A percentile compares a stretch with the other conserved stretches of the same genome.
These are phyloP conservation scores for Zasmidium angulare DNA, from an alignment of 2,329 filamentous ascomycete genomes.

Conservation along the genomic window DNA sequence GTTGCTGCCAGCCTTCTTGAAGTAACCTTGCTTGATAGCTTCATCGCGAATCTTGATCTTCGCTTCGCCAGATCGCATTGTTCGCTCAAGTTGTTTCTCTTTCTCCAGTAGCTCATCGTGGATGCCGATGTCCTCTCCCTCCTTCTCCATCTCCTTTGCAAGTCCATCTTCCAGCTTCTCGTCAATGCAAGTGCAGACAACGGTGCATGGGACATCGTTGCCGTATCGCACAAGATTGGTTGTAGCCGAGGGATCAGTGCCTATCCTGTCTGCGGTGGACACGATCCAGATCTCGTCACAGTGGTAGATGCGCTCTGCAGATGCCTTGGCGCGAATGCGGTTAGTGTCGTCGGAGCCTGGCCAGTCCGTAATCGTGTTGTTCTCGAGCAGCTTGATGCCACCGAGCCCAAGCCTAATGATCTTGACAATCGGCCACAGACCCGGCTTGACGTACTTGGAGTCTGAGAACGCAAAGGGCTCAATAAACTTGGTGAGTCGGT, in stretches of 20 bases:
- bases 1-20: neutral
- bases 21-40: neutral
- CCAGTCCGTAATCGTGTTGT: slow-evolving; percentile 14
- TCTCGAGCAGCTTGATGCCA: slow-evolving; percentile 5
- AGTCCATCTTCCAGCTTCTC: neutral
- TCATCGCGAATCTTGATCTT: neutral
- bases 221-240: neutral
- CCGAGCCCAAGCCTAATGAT: slow-evolving; percentile 3
- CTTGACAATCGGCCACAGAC: slow-evolving; percentile 12
- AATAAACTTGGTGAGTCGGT: slow-evolving; percentile 1
- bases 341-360: slow-evolving; percentile 17
- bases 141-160: neutral
- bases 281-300: slow-evolving; percentile 22
- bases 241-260: neutral
- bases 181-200: neutral
- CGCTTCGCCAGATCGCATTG: neutral
- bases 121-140: neutral
- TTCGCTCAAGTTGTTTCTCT: neutral
- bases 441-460: neutral
- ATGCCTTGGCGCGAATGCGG: slow-evolving; percentile 8
- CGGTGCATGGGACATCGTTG: neutral
- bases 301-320: slow-evolving; percentile 5
- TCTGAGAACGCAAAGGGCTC: slow-evolving; percentile 4
- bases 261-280: neutral
- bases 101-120: neutral